Evolutionary conservation across 306 rosid genomes (phyloP).

Genomic region (Casuarina cunninghamiana): DNA sequence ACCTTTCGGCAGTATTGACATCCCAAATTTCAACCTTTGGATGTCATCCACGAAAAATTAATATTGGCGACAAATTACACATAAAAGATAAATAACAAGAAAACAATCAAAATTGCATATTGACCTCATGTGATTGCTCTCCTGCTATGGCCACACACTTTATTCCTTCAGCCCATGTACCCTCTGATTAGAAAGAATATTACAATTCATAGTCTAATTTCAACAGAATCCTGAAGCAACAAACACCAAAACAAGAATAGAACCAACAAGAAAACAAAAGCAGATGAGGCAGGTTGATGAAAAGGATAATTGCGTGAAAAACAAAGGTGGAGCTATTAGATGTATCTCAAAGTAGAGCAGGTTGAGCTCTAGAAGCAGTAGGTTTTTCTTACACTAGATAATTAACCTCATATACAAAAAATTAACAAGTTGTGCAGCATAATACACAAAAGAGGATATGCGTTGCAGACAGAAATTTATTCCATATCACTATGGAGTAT

Average conservation of each 20-base stretch:
- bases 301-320: not conserved
- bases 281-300: conserved; percentile 11
- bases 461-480: not conserved
- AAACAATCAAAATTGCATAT: conserved; percentile 26
- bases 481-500: not conserved
- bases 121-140: conserved; percentile 77
- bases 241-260: conserved; percentile 9
- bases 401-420: not conserved
- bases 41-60: conserved; percentile 28
- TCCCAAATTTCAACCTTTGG: conserved; percentile 94
- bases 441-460: not conserved
- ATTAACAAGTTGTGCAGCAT: not conserved
- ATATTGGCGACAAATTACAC: conserved; percentile 21
- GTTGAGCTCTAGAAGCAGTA: not conserved
- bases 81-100: conserved; percentile 4
- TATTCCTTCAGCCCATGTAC: conserved; percentile 41
- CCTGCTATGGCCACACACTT: conserved; percentile 74
- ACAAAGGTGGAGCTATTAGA: conserved; percentile 6
- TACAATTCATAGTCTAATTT: conserved; percentile 12
- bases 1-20: conserved; percentile 68
- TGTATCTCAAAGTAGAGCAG: conserved; percentile 10
- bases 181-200: conserved; percentile 38
- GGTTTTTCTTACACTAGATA: not conserved
- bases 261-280: conserved; percentile 18
- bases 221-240: conserved; percentile 8